A percentile compares a stretch with the other conserved stretches of the same genome.
phyloP scores from a whole-genome alignment of 2,329 filamentous ascomycete genomes.

The Bretziella fagacearum region DNA sequence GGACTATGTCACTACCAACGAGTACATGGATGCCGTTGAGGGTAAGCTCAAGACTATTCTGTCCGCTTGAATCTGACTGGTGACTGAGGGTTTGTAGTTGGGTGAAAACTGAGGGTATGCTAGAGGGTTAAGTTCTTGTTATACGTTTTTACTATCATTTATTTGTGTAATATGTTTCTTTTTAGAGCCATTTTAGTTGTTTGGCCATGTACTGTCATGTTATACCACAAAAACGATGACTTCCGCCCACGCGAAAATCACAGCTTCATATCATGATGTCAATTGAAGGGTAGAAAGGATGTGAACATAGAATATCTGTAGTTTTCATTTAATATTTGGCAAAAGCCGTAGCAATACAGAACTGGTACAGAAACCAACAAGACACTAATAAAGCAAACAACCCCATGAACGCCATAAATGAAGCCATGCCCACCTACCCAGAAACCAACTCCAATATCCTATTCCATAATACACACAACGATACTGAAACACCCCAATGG shows the following conservation, averaged over 20 bases:
- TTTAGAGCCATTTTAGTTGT: not conserved
- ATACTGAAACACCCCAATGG: too few species aligned
- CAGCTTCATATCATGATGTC: not conserved
- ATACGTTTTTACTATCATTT: conserved; percentile 10
- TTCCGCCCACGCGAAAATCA: not conserved
- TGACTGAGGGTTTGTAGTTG: not conserved
- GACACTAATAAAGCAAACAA: too few species aligned
- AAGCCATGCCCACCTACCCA: too few species aligned
- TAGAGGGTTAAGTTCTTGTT: not conserved
- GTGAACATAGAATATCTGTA: not conserved
- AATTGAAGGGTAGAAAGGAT: not conserved
- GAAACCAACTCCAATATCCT: too few species aligned
- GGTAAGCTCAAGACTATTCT: conserved; percentile 65
- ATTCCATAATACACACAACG: too few species aligned
- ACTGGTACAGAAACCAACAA: too few species aligned
- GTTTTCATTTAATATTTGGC: too few species aligned
- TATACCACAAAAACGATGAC: not conserved
- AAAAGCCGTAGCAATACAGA: too few species aligned
- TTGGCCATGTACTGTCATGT: not conserved
- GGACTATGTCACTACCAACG: conserved; percentile 78
- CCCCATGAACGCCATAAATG: too few species aligned
- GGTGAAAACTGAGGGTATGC: not conserved
- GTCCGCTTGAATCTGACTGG: conserved; percentile 9
- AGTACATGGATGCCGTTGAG: conserved; percentile 90
- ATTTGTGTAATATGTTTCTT: not conserved